These are phyloP conservation scores for Lepraria neglecta DNA, from an alignment of 495 filamentous ascomycete species.

Conservation along the genomic window DNA sequence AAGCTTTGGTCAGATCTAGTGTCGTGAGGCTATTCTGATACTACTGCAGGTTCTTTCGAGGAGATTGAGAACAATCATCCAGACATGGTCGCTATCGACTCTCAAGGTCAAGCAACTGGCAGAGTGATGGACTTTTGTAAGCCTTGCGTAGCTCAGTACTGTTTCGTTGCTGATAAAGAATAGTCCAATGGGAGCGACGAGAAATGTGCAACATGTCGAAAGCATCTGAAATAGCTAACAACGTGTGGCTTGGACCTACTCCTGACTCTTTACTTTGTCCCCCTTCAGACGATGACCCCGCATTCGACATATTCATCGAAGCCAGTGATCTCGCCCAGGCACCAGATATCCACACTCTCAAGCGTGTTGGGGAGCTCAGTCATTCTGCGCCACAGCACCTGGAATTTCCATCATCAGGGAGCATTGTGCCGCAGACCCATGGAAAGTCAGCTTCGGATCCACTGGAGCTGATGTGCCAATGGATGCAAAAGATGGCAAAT, in stretches of 20 bases:
- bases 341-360: slow-evolving; percentile 49
- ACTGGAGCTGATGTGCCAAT: slow-evolving; percentile 77
- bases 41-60: slow-evolving; percentile 51
- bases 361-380: slow-evolving; percentile 53
- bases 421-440: slow-evolving; percentile 75
- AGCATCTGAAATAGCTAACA: slow-evolving; percentile 77
- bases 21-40: slow-evolving; percentile 7
- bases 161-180: slow-evolving; percentile 5
- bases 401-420: slow-evolving; percentile 89
- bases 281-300: slow-evolving; percentile 28
- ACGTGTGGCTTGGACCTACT: slow-evolving; percentile 87
- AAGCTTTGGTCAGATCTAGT: slow-evolving; percentile 28
- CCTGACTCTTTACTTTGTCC: slow-evolving; percentile 54
- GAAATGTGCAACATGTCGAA: slow-evolving; percentile 94
- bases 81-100: slow-evolving; percentile 67
- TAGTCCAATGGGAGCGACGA: slow-evolving; percentile 71
- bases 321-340: slow-evolving; percentile 73
- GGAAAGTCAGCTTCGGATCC: slow-evolving; percentile 72
- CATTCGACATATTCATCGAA: slow-evolving; percentile 73
- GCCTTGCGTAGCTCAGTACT: slow-evolving; percentile 25
- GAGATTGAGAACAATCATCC: slow-evolving; percentile 68
- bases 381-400: slow-evolving; percentile 53
- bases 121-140: slow-evolving; percentile 81
- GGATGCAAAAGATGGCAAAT: slow-evolving; percentile 77
- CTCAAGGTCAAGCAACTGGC: slow-evolving; percentile 64